Conservation (phyloP, 306 rosid species). For the Prunus fruticosa region DNA sequence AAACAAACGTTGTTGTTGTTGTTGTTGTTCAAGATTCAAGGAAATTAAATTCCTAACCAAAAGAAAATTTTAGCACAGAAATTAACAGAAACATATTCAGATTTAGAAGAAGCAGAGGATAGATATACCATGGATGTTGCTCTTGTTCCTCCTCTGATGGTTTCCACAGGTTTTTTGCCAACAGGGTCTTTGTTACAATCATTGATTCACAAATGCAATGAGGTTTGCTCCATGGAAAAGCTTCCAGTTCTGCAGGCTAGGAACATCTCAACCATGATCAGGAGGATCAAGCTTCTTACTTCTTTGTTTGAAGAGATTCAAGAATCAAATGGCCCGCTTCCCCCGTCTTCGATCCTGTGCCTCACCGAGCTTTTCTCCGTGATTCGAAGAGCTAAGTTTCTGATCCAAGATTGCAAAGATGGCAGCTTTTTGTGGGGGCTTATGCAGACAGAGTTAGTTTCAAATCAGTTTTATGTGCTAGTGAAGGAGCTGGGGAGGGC, state of each 20-base stretch:
- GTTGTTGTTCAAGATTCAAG: not conserved
- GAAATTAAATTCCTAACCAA: not conserved
- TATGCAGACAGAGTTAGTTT: conserved; percentile 50
- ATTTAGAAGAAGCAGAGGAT: not conserved
- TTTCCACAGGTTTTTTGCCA: conserved; percentile 61
- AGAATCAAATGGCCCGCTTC: conserved; percentile 56
- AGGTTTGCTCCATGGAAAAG: conserved; percentile 61
- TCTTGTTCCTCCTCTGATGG: conserved; percentile 43
- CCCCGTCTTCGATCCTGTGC: conserved; percentile 82
- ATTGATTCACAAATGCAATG: conserved; percentile 56
- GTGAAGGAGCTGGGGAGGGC: conserved; percentile 87
- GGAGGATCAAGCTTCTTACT: conserved; percentile 80
- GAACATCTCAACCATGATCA: conserved; percentile 70
- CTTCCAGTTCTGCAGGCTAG: conserved; percentile 49
- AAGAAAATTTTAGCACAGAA: conserved; percentile 1
- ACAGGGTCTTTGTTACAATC: conserved; percentile 68
- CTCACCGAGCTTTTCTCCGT: conserved; percentile 83
- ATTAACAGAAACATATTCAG: conserved; percentile 23
- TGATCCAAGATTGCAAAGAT: conserved; percentile 68
- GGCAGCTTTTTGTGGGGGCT: conserved; percentile 80
- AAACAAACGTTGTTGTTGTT: not conserved
- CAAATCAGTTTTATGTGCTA: conserved; percentile 65
- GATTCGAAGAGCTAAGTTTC: conserved; percentile 57
- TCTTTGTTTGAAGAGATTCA: conserved; percentile 83
- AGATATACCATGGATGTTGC: conserved; percentile 43